Percentiles rank a stretch among this genome's conserved stretches.
Conservation (phyloP, 2,329 filamentous ascomycete species). For the Trichoderma citrinoviride region DNA sequence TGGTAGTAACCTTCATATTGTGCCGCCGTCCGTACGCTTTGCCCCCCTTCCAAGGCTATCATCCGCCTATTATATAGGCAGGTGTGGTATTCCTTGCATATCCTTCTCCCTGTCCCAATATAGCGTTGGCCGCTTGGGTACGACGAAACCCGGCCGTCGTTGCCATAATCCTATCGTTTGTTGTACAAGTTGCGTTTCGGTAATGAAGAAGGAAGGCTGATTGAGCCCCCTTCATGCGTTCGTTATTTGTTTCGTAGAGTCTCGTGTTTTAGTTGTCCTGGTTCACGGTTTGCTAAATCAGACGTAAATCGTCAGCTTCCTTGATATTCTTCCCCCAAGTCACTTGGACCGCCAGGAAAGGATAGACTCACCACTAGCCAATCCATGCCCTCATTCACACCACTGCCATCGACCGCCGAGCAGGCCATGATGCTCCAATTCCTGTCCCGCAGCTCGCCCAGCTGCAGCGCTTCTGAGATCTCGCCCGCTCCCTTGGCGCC, state of each 20-base stretch:
- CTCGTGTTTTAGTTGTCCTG: slow-evolving; percentile 31
- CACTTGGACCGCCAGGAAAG: not conserved
- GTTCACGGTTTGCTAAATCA: slow-evolving; percentile 38
- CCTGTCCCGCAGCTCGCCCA: slow-evolving; percentile 88
- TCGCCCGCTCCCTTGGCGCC: slow-evolving; percentile 95
- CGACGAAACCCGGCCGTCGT: slow-evolving; percentile 30
- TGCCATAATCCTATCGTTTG: slow-evolving; percentile 35
- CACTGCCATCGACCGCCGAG: slow-evolving; percentile 90
- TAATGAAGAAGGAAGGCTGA: slow-evolving; percentile 16
- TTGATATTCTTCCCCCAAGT: slow-evolving; percentile 4
- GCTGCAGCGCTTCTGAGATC: slow-evolving; percentile 86
- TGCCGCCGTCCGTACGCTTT: slow-evolving; percentile 3
- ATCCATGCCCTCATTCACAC: slow-evolving; percentile 97
- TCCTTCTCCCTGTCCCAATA: slow-evolving; percentile 22
- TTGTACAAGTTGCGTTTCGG: slow-evolving; percentile 32
- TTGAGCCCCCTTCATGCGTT: not conserved
- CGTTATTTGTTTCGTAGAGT: slow-evolving; percentile 5
- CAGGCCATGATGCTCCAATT: slow-evolving; percentile 99
- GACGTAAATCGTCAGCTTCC: not conserved
- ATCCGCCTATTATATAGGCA: slow-evolving; percentile 15
- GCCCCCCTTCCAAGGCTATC: not conserved
- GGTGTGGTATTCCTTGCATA: slow-evolving; percentile 3
- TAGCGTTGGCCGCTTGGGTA: slow-evolving; percentile 31
- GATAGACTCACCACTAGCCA: slow-evolving; percentile 77
- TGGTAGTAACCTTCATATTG: slow-evolving; percentile 23